Evolutionary conservation across 768 basidiomycete species (phyloP).

Genomic region (Mycena chlorophos): DNA sequence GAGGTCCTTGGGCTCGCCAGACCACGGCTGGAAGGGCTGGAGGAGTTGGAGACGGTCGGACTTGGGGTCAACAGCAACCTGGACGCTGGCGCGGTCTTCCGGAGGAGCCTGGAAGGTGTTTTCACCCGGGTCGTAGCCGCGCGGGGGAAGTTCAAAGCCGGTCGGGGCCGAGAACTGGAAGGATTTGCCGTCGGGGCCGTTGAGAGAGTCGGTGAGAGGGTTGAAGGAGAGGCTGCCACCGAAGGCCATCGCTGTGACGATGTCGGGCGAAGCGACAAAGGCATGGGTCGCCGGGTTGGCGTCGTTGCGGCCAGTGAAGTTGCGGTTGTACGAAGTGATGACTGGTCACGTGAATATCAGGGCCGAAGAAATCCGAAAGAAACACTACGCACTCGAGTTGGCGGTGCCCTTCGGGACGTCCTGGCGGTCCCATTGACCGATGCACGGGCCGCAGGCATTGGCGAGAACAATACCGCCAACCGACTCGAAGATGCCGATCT

Average conservation of each 20-base stretch:
- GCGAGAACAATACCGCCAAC: constrained; percentile 93
- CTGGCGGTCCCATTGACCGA: constrained; percentile 97
- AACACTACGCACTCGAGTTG: constrained; percentile 79
- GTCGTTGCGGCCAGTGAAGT: constrained; percentile 99
- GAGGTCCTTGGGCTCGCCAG: constrained; percentile 87
- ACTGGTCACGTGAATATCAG: constrained; percentile 44
- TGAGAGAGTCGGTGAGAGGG: constrained; percentile 88
- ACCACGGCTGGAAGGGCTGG: constrained; percentile 85
- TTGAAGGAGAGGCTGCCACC: constrained; percentile 95
- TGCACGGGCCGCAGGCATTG: constrained; percentile 98
- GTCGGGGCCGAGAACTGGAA: constrained; percentile 96
- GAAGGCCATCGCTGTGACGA: constrained; percentile 97
- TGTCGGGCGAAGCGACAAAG: constrained; percentile 89
- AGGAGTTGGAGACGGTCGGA: constrained; percentile 81
- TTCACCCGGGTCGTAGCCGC: constrained; percentile 95
- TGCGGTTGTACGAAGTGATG: constrained; percentile 99
- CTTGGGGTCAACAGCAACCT: constrained; percentile 80
- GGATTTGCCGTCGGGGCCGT: constrained; percentile 87
- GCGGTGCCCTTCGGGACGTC: constrained; percentile 96
- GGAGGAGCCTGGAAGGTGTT: constrained; percentile 98
- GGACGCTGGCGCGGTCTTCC: constrained; percentile 74
- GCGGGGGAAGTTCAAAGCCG: constrained; percentile 91
- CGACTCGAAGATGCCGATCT: constrained; percentile 82
- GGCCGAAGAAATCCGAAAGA: background rate
- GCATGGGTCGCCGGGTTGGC: constrained; percentile 99